phyloP scores from a whole-genome alignment of 2,329 filamentous ascomycete species.

The Colletotrichum australisinense region DNA sequence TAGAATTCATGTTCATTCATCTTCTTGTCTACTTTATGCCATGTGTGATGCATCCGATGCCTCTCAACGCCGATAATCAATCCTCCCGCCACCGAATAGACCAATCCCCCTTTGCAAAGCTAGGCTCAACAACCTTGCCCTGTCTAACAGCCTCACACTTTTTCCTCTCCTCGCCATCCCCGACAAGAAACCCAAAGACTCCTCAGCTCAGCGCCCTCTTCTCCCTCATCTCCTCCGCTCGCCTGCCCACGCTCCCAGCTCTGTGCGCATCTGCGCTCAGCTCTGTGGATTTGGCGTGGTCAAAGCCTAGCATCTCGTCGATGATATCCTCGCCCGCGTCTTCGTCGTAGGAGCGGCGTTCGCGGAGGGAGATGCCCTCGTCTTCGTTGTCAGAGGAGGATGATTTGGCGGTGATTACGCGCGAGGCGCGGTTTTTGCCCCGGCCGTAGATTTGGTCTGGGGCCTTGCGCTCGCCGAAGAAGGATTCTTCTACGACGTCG shows the following conservation, averaged over 20 bases:
- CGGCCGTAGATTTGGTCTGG: conserved; percentile 51
- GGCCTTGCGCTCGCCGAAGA: conserved; percentile 24
- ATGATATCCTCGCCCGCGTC: conserved; percentile 28
- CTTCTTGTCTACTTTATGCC: neutral
- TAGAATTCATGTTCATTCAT: neutral
- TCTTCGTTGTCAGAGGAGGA: conserved; percentile 36
- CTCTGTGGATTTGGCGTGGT: conserved; percentile 43
- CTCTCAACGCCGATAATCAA: too few species aligned
- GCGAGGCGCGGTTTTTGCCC: conserved; percentile 56
- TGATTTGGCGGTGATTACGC: conserved; percentile 47
- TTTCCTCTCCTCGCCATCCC: conserved; percentile 43
- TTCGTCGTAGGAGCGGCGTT: conserved; percentile 43
- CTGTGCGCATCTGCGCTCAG: too few species aligned
- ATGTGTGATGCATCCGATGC: neutral
- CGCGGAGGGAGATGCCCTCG: conserved; percentile 44
- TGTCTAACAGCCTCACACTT: conserved; percentile 71
- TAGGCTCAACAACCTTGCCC: conserved; percentile 67
- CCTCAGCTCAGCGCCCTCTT: too few species aligned
- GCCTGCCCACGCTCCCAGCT: conserved; percentile 63
- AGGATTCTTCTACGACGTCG: conserved; percentile 60
- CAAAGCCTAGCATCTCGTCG: conserved; percentile 26
- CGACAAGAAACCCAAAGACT: conserved; percentile 56
- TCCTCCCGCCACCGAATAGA: conserved; percentile 65
- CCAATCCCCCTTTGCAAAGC: conserved; percentile 72
- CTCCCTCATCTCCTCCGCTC: conserved; percentile 59